Conservation (phyloP, 352 stramenopile species). For the Chrysophaeum taylorii region DNA sequence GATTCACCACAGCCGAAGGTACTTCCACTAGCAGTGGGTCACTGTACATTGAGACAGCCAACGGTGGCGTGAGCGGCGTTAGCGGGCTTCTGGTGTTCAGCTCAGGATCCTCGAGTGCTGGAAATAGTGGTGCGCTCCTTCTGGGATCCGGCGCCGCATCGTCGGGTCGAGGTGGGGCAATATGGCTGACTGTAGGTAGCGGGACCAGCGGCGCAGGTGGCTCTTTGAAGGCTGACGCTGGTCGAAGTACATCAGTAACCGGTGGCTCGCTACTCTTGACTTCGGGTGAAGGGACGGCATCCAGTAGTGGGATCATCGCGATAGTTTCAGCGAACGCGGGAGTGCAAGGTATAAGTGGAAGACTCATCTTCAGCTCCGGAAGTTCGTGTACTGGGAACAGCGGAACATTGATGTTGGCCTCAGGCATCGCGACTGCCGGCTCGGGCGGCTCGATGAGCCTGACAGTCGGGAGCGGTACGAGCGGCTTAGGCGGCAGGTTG, state of each 20-base stretch:
- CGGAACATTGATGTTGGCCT: constrained; percentile 19
- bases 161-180: constrained; percentile 4
- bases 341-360: constrained; percentile 25
- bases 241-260: background rate
- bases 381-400: constrained; percentile 23
- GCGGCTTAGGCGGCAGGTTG: constrained; percentile 37
- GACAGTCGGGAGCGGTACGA: constrained; percentile 44
- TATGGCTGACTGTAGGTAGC: background rate
- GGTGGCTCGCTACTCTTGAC: background rate
- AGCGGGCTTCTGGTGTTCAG: background rate
- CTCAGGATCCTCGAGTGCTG: constrained; percentile 23
- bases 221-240: background rate
- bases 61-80: background rate
- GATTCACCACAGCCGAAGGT: no score
- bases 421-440: constrained; percentile 17
- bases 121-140: constrained; percentile 24
- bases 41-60: background rate
- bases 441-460: constrained; percentile 19
- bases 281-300: background rate
- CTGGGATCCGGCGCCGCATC: constrained; percentile 12
- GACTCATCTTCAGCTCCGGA: constrained; percentile 26
- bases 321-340: constrained; percentile 27
- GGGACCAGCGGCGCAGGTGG: background rate
- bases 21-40: background rate
- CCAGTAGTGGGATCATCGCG: constrained; percentile 28